phyloP scores from a whole-genome alignment of 306 rosid species.

The Cicer bijugum region DNA sequence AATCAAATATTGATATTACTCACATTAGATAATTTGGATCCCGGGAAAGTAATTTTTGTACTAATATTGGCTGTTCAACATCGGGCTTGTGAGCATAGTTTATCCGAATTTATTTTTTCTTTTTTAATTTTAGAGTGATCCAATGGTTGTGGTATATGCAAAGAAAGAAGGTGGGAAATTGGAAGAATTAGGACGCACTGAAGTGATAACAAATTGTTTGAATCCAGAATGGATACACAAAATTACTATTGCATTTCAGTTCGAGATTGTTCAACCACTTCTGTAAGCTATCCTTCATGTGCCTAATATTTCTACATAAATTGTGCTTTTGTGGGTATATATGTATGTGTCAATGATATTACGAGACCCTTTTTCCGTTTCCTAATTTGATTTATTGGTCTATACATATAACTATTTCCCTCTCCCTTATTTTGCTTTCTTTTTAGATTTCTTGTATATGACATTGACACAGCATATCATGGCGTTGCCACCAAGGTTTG shows the following conservation, averaged over 20 bases:
- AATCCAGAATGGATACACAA: slow-evolving; percentile 83
- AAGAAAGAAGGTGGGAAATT: slow-evolving; percentile 66
- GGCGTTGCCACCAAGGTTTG: slow-evolving; percentile 71
- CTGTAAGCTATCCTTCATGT: slow-evolving; percentile 55
- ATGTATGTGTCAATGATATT: neutral
- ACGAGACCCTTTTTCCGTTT: neutral
- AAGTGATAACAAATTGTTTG: slow-evolving; percentile 71
- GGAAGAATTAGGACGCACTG: slow-evolving; percentile 82
- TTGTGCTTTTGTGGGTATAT: no score
- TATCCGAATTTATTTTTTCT: neutral
- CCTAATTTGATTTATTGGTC: slow-evolving; percentile 17
- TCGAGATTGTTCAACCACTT: slow-evolving; percentile 76
- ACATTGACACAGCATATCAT: slow-evolving; percentile 74
- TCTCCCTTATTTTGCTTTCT: slow-evolving; percentile 31
- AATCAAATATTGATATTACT: no score
- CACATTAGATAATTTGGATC: no score
- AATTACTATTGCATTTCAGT: slow-evolving; percentile 70
- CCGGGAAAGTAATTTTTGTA: neutral
- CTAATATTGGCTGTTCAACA: neutral
- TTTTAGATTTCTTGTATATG: slow-evolving; percentile 74
- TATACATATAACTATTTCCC: neutral
- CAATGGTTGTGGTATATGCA: slow-evolving; percentile 65
- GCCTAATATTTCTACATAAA: slow-evolving; percentile 19
- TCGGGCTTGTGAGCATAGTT: neutral
- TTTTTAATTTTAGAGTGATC: slow-evolving; percentile 66